A percentile compares a stretch with the other conserved stretches of the same genome.
phyloP scores from a whole-genome alignment of 2,329 filamentous ascomycete species.

The Emericellopsis atlantica region DNA sequence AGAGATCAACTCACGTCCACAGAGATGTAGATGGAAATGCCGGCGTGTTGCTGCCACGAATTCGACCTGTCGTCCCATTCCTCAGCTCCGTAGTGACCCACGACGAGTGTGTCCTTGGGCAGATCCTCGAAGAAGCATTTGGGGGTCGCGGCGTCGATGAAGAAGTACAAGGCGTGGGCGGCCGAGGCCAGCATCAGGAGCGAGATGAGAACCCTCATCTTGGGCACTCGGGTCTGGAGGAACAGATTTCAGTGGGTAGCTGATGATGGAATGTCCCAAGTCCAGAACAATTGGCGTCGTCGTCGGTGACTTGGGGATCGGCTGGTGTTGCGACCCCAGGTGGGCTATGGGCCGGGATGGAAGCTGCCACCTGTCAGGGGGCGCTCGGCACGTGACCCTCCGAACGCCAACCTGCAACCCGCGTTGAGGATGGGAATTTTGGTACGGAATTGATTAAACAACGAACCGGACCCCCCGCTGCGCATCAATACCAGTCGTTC shows the following conservation, averaged over 20 bases:
- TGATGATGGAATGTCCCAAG: background rate
- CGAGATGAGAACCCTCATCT: conserved; percentile 49
- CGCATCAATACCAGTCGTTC: too few relatives aligned
- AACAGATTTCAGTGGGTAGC: background rate
- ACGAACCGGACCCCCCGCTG: too few relatives aligned
- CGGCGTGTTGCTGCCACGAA: conserved; percentile 59
- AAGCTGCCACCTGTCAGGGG: too few relatives aligned
- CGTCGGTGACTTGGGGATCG: too few relatives aligned
- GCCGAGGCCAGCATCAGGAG: conserved; percentile 52
- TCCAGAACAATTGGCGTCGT: background rate
- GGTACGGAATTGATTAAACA: too few relatives aligned
- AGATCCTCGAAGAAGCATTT: conserved; percentile 99
- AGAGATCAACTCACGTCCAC: conserved; percentile 52
- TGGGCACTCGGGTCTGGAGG: background rate
- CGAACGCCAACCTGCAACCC: too few relatives aligned
- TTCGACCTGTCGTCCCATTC: conserved; percentile 64
- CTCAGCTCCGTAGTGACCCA: conserved; percentile 81
- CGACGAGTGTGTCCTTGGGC: conserved; percentile 91
- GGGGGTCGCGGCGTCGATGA: conserved; percentile 70
- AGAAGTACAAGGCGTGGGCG: conserved; percentile 86
- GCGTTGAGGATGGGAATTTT: too few relatives aligned
- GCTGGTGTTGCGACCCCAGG: too few relatives aligned
- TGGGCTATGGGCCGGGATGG: too few relatives aligned
- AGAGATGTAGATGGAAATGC: conserved; percentile 75
- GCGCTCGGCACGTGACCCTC: too few relatives aligned